Evolutionary conservation across 306 rosid species (phyloP), one percentile per base, ranked within the genome.

Genomic region (Fragaria ananassa): DNA sequence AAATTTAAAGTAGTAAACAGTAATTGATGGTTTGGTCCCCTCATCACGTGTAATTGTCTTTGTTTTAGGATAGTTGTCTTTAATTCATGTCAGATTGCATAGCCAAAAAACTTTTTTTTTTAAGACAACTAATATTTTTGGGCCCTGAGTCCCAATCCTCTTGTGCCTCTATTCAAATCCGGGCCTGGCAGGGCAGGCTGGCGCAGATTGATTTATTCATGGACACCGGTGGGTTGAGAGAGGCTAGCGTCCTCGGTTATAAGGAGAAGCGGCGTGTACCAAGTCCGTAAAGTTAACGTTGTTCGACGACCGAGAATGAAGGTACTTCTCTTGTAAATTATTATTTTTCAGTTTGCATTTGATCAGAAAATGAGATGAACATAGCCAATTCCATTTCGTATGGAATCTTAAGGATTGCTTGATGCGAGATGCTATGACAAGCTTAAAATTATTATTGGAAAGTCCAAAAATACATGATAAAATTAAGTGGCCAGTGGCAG

Each of bases 231-330:
- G 93, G 90, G 31, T 64, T 82, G 81, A 85, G 96, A 70, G 98
- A 89, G 84, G 95, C 96, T 9, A 90, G 97, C n/a, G 89, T 92
- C 76, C 17, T 84, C 23, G 91, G 98, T 8, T 89, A 90, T 83
- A 92, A 88, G 23, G 97, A 90, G 68, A 94, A 94, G 64, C 91
- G 97, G 18, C 89, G 91, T 44, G 86, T 92, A 94, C 21, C 98
- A 91, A 68, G 98, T 92, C 18, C 84, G 90, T 5, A 94, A 92
- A 66, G 90, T 89, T 85, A 94, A 94, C 71, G 93, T 88, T 4
- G 93, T 92, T 89, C 85, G 81, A 90, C 96, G 98, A 81, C 97
- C 93, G 80, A 94, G 95, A 78, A 86, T 87, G 92, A 90, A 94
- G 95, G 98, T 94, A 88, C 65, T 63, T 19, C 18, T 66, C 42